These are phyloP conservation scores for Ocimum tenuiflorum DNA, from an alignment of 257 asterid species.

Conservation along the genomic window DNA sequence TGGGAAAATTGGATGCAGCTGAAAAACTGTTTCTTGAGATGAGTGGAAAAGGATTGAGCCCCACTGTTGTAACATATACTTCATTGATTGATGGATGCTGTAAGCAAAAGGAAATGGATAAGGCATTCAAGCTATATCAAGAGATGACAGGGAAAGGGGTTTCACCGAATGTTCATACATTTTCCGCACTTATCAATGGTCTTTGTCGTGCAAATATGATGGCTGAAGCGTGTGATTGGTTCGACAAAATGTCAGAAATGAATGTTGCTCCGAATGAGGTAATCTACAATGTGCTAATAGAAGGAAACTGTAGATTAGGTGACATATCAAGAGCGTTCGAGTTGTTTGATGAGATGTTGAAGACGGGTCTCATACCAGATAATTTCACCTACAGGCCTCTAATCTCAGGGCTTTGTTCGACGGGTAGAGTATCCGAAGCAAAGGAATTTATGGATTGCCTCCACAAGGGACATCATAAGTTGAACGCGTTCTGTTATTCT, in stretches of 20 bases:
- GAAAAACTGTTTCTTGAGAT: slow-evolving; percentile 42
- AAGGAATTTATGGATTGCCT: slow-evolving; percentile 50
- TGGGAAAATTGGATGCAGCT: slow-evolving; percentile 50
- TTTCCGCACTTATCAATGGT: slow-evolving; percentile 67
- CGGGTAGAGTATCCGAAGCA: slow-evolving; percentile 58
- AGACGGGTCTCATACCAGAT: slow-evolving; percentile 67
- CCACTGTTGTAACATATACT: slow-evolving; percentile 84
- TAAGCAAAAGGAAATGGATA: slow-evolving; percentile 47
- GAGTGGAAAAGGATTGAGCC: slow-evolving; percentile 49
- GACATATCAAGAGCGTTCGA: slow-evolving; percentile 51
- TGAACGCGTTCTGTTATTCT: slow-evolving; percentile 74
- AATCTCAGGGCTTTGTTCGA: slow-evolving; percentile 61
- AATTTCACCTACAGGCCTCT: slow-evolving; percentile 71
- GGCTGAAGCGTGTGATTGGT: slow-evolving; percentile 50
- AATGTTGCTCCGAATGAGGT: slow-evolving; percentile 61
- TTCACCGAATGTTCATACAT: slow-evolving; percentile 61
- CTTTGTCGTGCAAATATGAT: slow-evolving; percentile 52
- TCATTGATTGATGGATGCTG: slow-evolving; percentile 78
- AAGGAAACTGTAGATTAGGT: slow-evolving; percentile 64
- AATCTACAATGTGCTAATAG: slow-evolving; percentile 74
- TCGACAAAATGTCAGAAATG: slow-evolving; percentile 48
- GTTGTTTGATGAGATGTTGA: slow-evolving; percentile 62
- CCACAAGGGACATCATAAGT: slow-evolving; percentile 35
- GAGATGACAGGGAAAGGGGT: slow-evolving; percentile 82
- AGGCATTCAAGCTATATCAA: slow-evolving; percentile 63